A percentile compares a stretch with the other conserved stretches of the same genome.
Conservation (phyloP, 371 early-diverging fungal species). For the Actinomortierella wolfii region DNA sequence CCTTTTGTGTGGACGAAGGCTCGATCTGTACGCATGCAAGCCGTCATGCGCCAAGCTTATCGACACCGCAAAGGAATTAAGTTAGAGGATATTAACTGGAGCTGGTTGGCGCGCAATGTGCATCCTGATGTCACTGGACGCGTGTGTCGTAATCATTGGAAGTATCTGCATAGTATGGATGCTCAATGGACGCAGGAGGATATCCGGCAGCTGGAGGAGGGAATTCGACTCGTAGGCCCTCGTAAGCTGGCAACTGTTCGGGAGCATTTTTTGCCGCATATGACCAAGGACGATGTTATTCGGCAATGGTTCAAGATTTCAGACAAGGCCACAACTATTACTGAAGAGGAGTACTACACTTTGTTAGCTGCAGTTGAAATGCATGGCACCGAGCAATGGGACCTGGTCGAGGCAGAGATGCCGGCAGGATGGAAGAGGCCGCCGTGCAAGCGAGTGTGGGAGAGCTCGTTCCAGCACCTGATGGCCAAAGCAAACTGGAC, state of each 20-base stretch:
- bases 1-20: conserved; percentile 33
- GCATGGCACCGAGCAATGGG: conserved; percentile 10
- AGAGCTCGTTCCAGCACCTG: conserved; percentile 20
- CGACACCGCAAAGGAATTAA: conserved; percentile 6
- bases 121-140: conserved; percentile 19
- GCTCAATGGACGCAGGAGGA: conserved; percentile 22
- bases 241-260: conserved; percentile 14
- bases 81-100: conserved; percentile 34
- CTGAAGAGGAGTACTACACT: conserved; percentile 23
- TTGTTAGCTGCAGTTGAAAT: conserved; percentile 10
- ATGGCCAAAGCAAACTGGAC: conserved; percentile 11
- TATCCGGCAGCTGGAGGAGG: conserved; percentile 26
- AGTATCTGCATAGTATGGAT: conserved; percentile 11
- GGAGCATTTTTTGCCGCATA: conserved; percentile 26
- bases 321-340: conserved; percentile 19
- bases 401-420: conserved; percentile 14
- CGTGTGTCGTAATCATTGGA: conserved; percentile 32
- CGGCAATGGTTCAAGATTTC: conserved; percentile 36
- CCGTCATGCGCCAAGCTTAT: conserved; percentile 20
- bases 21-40: conserved; percentile 24
- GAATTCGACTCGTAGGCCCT: conserved; percentile 28
- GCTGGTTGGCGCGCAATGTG: conserved; percentile 17
- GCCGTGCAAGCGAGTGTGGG: conserved; percentile 35
- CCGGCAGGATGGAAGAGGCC: conserved; percentile 18
- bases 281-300: conserved; percentile 29